phyloP scores from a whole-genome alignment of 495 filamentous ascomycete species.

The Podospora appendiculata region DNA sequence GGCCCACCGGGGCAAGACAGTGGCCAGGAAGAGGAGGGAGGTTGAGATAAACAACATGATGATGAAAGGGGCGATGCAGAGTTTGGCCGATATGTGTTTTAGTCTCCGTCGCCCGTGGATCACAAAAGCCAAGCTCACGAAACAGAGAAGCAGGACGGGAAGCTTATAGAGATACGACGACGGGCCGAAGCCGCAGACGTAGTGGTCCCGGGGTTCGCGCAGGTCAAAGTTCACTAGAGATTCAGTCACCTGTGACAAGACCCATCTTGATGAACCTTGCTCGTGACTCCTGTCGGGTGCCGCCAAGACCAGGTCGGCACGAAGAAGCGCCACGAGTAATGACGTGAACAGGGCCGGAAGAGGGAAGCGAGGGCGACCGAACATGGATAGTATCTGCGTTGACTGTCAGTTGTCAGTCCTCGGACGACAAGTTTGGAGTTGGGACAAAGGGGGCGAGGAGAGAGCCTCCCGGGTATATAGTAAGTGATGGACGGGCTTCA shows the following conservation, averaged over 20 bases:
- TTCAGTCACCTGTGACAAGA: neutral
- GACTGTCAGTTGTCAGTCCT: neutral
- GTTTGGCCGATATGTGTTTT: neutral
- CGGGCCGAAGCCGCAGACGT: neutral
- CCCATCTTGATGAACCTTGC: neutral
- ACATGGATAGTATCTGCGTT: neutral
- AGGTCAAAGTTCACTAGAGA: neutral
- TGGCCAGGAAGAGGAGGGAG: constrained; percentile 9
- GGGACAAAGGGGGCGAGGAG: neutral
- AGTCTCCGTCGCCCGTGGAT: neutral
- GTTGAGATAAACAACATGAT: constrained; percentile 14
- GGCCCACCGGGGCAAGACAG: neutral
- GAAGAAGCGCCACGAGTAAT: neutral
- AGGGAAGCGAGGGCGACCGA: neutral
- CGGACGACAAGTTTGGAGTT: neutral
- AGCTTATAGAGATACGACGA: neutral
- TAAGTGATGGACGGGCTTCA: neutral
- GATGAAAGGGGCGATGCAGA: constrained; percentile 1
- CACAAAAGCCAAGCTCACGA: neutral
- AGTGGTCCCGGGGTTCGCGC: neutral
- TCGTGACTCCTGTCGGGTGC: neutral
- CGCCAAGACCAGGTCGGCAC: neutral
- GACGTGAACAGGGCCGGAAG: neutral
- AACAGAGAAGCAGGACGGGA: neutral
- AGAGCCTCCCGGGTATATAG: neutral